Conservation (phyloP, 768 basidiomycete genomes). For the Trametes cinnabarina region DNA sequence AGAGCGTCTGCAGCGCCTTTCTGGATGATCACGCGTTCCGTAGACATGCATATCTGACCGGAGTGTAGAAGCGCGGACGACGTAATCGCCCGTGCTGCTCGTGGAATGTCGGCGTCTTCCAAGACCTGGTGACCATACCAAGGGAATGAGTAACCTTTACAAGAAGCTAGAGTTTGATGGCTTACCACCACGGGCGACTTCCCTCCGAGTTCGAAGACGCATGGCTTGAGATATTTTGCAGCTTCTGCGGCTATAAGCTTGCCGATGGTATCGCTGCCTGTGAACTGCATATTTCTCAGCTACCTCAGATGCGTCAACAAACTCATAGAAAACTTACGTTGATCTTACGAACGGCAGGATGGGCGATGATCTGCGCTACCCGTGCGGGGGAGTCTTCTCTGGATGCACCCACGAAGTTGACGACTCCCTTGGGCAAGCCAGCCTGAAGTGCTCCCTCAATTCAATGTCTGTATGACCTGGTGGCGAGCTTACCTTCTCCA, state of each 20-base stretch:
- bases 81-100: conserved; percentile 51
- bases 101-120: conserved; percentile 49
- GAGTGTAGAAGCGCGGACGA: conserved; percentile 45
- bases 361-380: conserved; percentile 52
- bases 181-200: conserved; percentile 52
- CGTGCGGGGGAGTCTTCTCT: conserved; percentile 41
- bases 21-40: conserved; percentile 56
- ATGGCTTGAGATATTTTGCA: conserved; percentile 54
- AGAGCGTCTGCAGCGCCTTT: conserved; percentile 38
- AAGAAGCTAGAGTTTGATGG: not conserved
- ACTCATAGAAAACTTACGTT: conserved; percentile 46
- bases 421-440: conserved; percentile 57
- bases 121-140: conserved; percentile 48
- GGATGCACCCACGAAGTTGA: conserved; percentile 54
- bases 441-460: conserved; percentile 34
- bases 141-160: too few relatives aligned
- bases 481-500: conserved; percentile 38
- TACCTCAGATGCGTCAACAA: too few relatives aligned
- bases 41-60: conserved; percentile 60
- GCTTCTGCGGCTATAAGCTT: conserved; percentile 52
- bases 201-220: conserved; percentile 55
- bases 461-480: too few relatives aligned
- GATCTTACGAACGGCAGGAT: conserved; percentile 51
- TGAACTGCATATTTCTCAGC: conserved; percentile 38
- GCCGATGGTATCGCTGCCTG: conserved; percentile 55